Conservation (phyloP, 371 early-diverging fungal species). For the Synchytrium microbalum region DNA sequence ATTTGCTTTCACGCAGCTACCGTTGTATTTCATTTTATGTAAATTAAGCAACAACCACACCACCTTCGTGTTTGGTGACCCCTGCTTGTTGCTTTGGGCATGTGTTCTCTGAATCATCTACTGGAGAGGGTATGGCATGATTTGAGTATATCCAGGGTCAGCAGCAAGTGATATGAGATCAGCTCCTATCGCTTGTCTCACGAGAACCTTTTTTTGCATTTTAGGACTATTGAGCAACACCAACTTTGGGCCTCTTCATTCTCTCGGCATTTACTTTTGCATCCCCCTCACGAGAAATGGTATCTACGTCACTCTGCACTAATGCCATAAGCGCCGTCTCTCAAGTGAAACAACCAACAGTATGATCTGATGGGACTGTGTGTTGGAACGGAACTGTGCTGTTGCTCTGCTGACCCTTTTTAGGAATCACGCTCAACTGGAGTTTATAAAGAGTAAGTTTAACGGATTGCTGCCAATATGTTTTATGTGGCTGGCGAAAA, state of each 20-base stretch:
- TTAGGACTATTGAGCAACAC: neutral
- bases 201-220: too few species aligned
- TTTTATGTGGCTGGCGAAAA: constrained; percentile 18
- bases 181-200: neutral
- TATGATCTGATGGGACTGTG: constrained; percentile 35
- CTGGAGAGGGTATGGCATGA: constrained; percentile 2
- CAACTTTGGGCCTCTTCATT: constrained; percentile 18
- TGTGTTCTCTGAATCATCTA: constrained; percentile 40
- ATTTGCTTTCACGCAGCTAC: constrained; percentile 14
- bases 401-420: constrained; percentile 89
- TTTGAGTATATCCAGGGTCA: constrained; percentile 10
- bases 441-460: constrained; percentile 33
- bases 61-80: constrained; percentile 86
- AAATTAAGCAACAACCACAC: constrained; percentile 83
- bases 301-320: constrained; percentile 60
- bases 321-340: constrained; percentile 39
- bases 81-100: constrained; percentile 63
- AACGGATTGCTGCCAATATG: constrained; percentile 39
- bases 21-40: constrained; percentile 66
- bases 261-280: constrained; percentile 34
- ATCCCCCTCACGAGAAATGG: constrained; percentile 52
- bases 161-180: constrained; percentile 15
- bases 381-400: constrained; percentile 89
- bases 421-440: constrained; percentile 40
- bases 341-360: constrained; percentile 2